These are phyloP conservation scores for Fusarium napiforme DNA, from an alignment of 2,329 filamentous ascomycete genomes.

Conservation along the genomic window DNA sequence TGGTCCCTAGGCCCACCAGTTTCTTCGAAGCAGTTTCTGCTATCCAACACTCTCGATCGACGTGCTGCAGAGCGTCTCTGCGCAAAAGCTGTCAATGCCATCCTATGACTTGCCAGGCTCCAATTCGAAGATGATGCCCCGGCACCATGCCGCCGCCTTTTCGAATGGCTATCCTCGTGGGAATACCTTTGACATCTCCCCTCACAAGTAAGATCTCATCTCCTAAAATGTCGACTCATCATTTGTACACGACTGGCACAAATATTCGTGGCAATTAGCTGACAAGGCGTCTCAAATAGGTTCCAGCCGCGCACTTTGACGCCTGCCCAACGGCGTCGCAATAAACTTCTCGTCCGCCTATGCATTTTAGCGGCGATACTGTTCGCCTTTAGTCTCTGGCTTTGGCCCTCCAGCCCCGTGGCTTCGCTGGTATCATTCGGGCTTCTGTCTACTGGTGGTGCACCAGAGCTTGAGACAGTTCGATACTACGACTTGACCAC, in stretches of 20 bases:
- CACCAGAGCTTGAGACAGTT: slow-evolving; percentile 89
- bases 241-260: neutral
- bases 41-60: slow-evolving; percentile 15
- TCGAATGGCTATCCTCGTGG: slow-evolving; percentile 84
- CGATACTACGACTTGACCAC: slow-evolving; percentile 96
- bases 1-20: neutral
- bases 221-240: neutral
- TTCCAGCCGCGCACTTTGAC: slow-evolving; percentile 87
- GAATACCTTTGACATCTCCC: slow-evolving; percentile 86
- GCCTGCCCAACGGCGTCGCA: slow-evolving; percentile 75
- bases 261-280: slow-evolving; percentile 14
- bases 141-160: slow-evolving; percentile 80
- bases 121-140: slow-evolving; percentile 79
- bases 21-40: neutral
- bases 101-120: slow-evolving; percentile 45
- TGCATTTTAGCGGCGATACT: slow-evolving; percentile 68
- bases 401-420: slow-evolving; percentile 74
- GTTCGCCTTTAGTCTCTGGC: slow-evolving; percentile 76
- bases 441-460: slow-evolving; percentile 72
- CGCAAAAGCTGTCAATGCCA: slow-evolving; percentile 42
- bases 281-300: slow-evolving; percentile 36
- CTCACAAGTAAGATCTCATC: slow-evolving; percentile 76
- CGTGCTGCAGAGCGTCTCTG: slow-evolving; percentile 36
- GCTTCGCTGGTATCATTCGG: slow-evolving; percentile 75
- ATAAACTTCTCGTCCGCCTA: slow-evolving; percentile 77